Evolutionary conservation across 805 yeast genomes (phyloP).

Genomic region (Clavispora santaluciae): DNA sequence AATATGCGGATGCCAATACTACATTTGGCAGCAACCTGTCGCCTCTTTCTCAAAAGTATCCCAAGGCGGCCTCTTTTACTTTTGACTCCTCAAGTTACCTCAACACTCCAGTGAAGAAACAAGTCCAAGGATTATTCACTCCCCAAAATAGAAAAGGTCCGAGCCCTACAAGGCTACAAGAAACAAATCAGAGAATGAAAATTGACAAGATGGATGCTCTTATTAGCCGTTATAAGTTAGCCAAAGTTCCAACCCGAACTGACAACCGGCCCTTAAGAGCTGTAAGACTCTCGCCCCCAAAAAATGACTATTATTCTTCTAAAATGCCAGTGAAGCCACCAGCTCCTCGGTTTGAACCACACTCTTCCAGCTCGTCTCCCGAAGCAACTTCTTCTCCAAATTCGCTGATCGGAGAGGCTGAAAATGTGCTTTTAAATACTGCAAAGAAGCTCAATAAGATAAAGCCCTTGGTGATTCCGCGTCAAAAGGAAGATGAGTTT

Average conservation of each 20-base stretch:
- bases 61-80: constrained; percentile 1
- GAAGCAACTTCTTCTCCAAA: constrained; percentile 1
- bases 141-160: constrained; percentile 21
- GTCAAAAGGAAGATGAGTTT: constrained; percentile 23
- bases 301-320: neutral
- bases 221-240: constrained; percentile 26
- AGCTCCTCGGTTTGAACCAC: constrained; percentile 1
- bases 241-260: constrained; percentile 1
- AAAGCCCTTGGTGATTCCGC: constrained; percentile 34
- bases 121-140: constrained; percentile 17
- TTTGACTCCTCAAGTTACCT: constrained; percentile 19
- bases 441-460: constrained; percentile 32
- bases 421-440: constrained; percentile 18
- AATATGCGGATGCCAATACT: constrained; percentile 16
- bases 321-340: constrained; percentile 2
- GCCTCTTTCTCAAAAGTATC: constrained; percentile 27
- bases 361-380: neutral
- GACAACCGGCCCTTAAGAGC: neutral
- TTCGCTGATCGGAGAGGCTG: neutral
- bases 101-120: constrained; percentile 32
- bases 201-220: constrained; percentile 32
- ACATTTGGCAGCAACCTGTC: constrained; percentile 25
- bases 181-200: constrained; percentile 33
- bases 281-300: constrained; percentile 3
- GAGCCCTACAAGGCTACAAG: constrained; percentile 35